These are phyloP conservation scores for Vanrija sp. DNA, from an alignment of 1,284 basidiomycete species.

Conservation along the genomic window DNA sequence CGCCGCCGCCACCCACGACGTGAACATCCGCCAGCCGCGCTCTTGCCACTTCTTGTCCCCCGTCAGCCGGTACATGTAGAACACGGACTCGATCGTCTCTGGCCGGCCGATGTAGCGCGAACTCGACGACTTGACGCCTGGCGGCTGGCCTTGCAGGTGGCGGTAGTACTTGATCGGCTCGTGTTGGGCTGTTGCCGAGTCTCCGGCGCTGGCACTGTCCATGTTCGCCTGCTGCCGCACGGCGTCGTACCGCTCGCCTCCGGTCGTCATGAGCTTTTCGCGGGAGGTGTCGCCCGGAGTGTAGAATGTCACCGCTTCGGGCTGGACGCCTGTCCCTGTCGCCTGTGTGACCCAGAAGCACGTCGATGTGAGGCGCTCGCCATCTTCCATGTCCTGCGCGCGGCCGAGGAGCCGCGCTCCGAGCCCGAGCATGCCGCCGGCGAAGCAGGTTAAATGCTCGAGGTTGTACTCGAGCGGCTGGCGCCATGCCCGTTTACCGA, in stretches of 20 bases:
- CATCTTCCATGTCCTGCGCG: slow-evolving; percentile 48
- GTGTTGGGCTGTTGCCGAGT: neutral
- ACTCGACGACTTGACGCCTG: slow-evolving; percentile 31
- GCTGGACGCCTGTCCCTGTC: slow-evolving; percentile 48
- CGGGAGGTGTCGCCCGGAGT: slow-evolving; percentile 19
- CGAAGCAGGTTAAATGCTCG: slow-evolving; percentile 53
- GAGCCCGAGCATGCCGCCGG: slow-evolving; percentile 56
- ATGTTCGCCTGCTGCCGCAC: slow-evolving; percentile 15
- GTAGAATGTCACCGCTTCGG: slow-evolving; percentile 48
- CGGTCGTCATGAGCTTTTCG: slow-evolving; percentile 32
- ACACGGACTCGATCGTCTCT: slow-evolving; percentile 57
- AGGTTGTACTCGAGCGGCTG: slow-evolving; percentile 20
- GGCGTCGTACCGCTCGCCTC: slow-evolving; percentile 19
- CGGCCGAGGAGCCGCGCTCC: slow-evolving; percentile 52
- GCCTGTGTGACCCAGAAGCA: slow-evolving; percentile 54
- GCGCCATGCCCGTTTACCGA: slow-evolving; percentile 32
- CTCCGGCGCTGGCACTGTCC: neutral
- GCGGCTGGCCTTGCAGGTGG: slow-evolving; percentile 36
- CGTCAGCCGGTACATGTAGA: slow-evolving; percentile 55
- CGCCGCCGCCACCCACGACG: slow-evolving; percentile 52
- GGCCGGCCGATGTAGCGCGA: slow-evolving; percentile 50
- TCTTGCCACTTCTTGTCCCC: slow-evolving; percentile 57
- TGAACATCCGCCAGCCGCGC: slow-evolving; percentile 59
- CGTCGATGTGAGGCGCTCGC: slow-evolving; percentile 50
- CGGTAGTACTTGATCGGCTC: slow-evolving; percentile 36